Evolutionary conservation across 768 basidiomycete species (phyloP), one percentile per base, ranked within the genome.

Genomic region (Daedaleopsis sinensis): DNA sequence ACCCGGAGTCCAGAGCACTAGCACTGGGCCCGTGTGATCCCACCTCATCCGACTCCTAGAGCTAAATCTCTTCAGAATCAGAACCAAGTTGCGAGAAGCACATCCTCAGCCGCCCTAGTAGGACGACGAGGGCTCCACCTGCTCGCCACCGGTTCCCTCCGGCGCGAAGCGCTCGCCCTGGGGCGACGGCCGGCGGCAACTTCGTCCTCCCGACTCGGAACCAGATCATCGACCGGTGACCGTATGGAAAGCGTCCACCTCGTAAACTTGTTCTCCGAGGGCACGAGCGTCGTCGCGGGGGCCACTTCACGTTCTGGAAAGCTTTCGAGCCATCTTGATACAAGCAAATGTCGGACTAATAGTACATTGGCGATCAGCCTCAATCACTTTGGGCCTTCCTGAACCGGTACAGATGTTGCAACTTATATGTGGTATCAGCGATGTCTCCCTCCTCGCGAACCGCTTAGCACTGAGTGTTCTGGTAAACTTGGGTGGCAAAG

Each of bases 141-240:
- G n/a, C n/a, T n/a, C 39, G 96, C 96, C 18, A 96, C 98, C 48
- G 96, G 96, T 24, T 95, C 93, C 10, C 83, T 99, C 12, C 85
- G n/a, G n/a, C n/a, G 94, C 46, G 96, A 99, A 72, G 94, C 97
- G 69, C 93, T 98, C 74, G 73, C 85, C 36, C 95, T 94, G 0
- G 95, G n/a, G n/a, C n/a, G n/a, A n/a, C n/a, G n/a, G n/a, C n/a
- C n/a, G n/a, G n/a, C n/a, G n/a, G 96, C 24, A 87, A 94, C 62
- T 94, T 98, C 74, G 81, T 85, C 55, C 84, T 98, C 46, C 95
- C 96, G n/a, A n/a, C n/a, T n/a, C n/a, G n/a, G 1, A 80, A 83
- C 37, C 96, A 98, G 75, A 90, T 98, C 78, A 98, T 98, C 74
- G n/a, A n/a, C n/a, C n/a, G n/a, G n/a, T n/a, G 96, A 98, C 74